Evolutionary conservation across 2,329 filamentous ascomycete genomes (phyloP), one percentile per base, ranked within the genome.

Genomic region (Beauveria brongniartii): DNA sequence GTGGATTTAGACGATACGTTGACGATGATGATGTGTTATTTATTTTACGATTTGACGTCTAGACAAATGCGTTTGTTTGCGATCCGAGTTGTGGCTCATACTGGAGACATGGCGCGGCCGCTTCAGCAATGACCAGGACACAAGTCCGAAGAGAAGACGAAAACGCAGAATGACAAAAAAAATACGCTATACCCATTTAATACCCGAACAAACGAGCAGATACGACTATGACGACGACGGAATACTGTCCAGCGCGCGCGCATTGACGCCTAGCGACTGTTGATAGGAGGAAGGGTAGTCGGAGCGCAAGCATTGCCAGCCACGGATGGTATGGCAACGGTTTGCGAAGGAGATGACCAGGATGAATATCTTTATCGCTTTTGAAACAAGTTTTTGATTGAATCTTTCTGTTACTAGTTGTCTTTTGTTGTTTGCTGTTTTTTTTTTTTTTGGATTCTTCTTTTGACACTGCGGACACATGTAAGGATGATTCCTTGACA

Each of bases 1-100:
- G 40, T 18, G 26, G 69, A 67, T 67, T 69, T 71, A 66, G 69
- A 73, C 69, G 68, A 72, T 67, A 71, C 50, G 71, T 73, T 77
- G 74, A 77, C 73, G 74, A 77, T 75, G 72, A 76, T 72, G 74
- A 76, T 72, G 73, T 63, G 52, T 63, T 63, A 55, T 54, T 60
- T 60, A 72, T 75, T 75, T 77, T 71, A 77, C 72, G 75, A 77
- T 72, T 70, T 75, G 71, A 77, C 72, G 74, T 77, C 74, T 76
- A 77, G 75, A 77, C 74, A 75, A 60, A 16, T 22, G 61, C 61
- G 34, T 26, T 52, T 53, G 46, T 51, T 57, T 60, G 22, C 51
- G 48, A 41, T 40, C 43, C 40, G 40, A 18, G 34, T 41, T 50
- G 12, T 47, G 41, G 7, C 43, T 34, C 34, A 3, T 28, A 46